Percentiles rank a stretch among this genome's conserved stretches.
These are phyloP conservation scores for Pulveroboletus sp. DNA, from an alignment of 768 basidiomycete species.

Conservation along the genomic window DNA sequence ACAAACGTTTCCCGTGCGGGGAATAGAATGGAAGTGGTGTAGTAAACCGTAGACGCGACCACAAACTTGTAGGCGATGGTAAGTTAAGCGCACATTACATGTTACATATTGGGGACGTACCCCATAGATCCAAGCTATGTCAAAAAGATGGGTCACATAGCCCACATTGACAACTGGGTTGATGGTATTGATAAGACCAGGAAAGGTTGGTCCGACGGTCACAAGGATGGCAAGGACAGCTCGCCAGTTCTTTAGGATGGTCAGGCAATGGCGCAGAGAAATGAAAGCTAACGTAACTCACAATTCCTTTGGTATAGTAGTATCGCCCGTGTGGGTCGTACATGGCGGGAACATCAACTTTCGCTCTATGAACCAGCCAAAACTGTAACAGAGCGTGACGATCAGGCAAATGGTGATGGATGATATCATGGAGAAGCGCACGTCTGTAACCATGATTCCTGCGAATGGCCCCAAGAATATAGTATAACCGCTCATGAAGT, in stretches of 20 bases:
- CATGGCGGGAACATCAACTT: conserved; percentile 81
- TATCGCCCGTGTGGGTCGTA: conserved; percentile 80
- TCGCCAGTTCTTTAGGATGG: conserved; percentile 66
- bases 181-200: conserved; percentile 76
- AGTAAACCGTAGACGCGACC: conserved; percentile 24
- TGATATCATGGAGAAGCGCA: conserved; percentile 35
- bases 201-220: conserved; percentile 70
- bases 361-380: conserved; percentile 71
- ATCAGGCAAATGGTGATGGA: background rate
- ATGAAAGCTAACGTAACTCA: conserved; percentile 35
- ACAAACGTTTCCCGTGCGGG: conserved; percentile 27
- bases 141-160: conserved; percentile 53
- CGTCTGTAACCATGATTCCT: conserved; percentile 63
- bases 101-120: conserved; percentile 39
- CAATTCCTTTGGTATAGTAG: conserved; percentile 71
- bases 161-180: conserved; percentile 63
- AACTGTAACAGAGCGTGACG: conserved; percentile 46
- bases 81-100: background rate
- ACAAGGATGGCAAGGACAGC: conserved; percentile 67
- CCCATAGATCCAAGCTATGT: conserved; percentile 76
- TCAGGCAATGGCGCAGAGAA: background rate
- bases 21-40: conserved; percentile 23
- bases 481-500: conserved; percentile 83
- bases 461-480: conserved; percentile 86
- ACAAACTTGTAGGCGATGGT: conserved; percentile 16